Evolutionary conservation across 192 early-diverging fungal species (phyloP).

Genomic region (Paraglomus occultum): DNA sequence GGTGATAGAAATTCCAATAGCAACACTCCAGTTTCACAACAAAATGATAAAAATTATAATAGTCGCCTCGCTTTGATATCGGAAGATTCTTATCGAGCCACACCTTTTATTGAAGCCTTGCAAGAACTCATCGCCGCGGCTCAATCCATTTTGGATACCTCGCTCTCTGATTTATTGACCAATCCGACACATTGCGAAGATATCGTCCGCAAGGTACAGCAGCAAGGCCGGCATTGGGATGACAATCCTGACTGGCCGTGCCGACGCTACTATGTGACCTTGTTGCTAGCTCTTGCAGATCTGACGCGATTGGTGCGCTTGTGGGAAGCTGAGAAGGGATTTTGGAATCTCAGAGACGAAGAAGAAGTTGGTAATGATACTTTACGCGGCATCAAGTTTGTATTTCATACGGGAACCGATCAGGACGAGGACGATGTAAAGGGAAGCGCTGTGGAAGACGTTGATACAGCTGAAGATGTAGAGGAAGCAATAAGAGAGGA

Average conservation of each 20-base stretch:
- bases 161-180: constrained; percentile 54
- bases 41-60: background rate
- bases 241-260: constrained; percentile 64
- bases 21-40: too few species aligned
- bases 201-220: constrained; percentile 58
- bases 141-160: constrained; percentile 71
- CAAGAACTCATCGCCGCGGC: constrained; percentile 69
- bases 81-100: constrained; percentile 50
- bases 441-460: background rate
- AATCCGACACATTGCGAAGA: constrained; percentile 56
- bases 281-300: constrained; percentile 70
- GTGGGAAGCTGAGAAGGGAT: constrained; percentile 70
- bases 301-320: constrained; percentile 76
- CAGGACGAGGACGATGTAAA: background rate
- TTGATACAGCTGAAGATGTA: background rate
- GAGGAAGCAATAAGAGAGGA: background rate
- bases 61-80: constrained; percentile 41
- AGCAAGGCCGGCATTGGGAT: constrained; percentile 63
- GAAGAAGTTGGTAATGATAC: background rate
- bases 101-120: constrained; percentile 59
- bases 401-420: background rate
- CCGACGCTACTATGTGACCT: constrained; percentile 55
- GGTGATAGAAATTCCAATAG: constrained; percentile 30
- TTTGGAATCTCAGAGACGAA: constrained; percentile 50
- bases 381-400: background rate